phyloP scores from a whole-genome alignment of 2,329 filamentous ascomycete species.

The Pseudogymnoascus sp. region DNA sequence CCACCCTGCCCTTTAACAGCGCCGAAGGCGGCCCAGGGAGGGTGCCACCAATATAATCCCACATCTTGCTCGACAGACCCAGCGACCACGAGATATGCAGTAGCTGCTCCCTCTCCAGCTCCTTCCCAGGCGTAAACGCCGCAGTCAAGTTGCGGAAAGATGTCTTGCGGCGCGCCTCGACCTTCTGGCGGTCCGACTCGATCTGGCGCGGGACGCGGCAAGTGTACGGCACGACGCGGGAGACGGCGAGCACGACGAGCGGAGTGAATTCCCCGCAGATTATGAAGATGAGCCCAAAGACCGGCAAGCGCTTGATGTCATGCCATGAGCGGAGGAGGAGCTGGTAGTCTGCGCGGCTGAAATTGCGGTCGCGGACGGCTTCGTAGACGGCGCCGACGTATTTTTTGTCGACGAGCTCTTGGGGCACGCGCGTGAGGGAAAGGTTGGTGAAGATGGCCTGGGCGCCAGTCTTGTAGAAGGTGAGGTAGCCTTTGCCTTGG shows the following conservation, averaged over 20 bases:
- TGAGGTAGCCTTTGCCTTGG: constrained; percentile 63
- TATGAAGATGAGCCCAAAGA: constrained; percentile 68
- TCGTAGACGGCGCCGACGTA: constrained; percentile 28
- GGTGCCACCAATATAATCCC: constrained; percentile 35
- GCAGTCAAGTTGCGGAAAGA: constrained; percentile 38
- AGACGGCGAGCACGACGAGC: constrained; percentile 63
- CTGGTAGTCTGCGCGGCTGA: constrained; percentile 62
- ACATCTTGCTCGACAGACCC: constrained; percentile 33
- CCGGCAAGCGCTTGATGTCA: constrained; percentile 68
- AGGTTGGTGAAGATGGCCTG: constrained; percentile 65
- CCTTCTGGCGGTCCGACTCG: constrained; percentile 43
- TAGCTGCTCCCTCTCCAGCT: constrained; percentile 31
- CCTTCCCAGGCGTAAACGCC: constrained; percentile 19
- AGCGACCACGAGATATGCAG: constrained; percentile 34
- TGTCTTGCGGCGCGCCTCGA: constrained; percentile 42
- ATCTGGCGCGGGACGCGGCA: constrained; percentile 77
- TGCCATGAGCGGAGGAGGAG: constrained; percentile 58
- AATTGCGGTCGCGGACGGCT: constrained; percentile 26
- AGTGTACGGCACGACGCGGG: constrained; percentile 64
- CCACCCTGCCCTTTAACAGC: constrained; percentile 47
- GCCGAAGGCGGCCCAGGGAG: constrained; percentile 32
- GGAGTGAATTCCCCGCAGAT: constrained; percentile 83
- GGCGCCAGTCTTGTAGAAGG: constrained; percentile 83
- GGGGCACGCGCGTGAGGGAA: constrained; percentile 34
- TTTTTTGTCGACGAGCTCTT: constrained; percentile 38